Base-by-base conservation (phyloP, 2,329 filamentous ascomycete genomes). In the Westerdykella ornata region DNA sequence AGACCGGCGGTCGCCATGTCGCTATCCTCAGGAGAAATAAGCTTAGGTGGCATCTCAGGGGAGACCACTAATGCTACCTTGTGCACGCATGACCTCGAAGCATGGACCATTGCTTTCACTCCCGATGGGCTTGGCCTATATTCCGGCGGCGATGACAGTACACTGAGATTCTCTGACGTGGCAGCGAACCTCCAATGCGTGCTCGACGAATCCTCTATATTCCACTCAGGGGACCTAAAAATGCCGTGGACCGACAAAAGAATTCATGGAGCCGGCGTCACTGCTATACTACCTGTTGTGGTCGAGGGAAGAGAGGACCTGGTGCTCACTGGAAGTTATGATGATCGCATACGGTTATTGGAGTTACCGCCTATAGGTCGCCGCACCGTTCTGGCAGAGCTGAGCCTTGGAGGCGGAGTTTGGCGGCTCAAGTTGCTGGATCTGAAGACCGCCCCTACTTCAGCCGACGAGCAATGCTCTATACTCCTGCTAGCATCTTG, bases 261-360 rank as follows among this genome's bases (percentile, higher is more conserved):
- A 46, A 73, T 76, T 13, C 88, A 95, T 56, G 72, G 73, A n/a
- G 88, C 88, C 1, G 90, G 92, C 9, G 85, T 97, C 1, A 95
- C 89, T 0, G 80, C 87, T 2, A 92, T 97, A 40, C 66, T 96
- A 2, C 86, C 88, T 0, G 68, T 94, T 2, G 69, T 74, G 7
- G 68, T 69, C 3, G 44, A 52, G 33, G 46, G 43, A 17, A 71
- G 72, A 1, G 44, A 47, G 7, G 71, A 73, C 3, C 57, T 92
- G 4, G 65, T 94, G 2, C 57, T 95, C 2, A 96, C 89, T 0
- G 92, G 92, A 3, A 94, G 87, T 59, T 98, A 97, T 58, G 92
- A 97, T 55, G 89, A 97, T 54, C 72, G 75, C 46, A 71, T 97
- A 14, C 78, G 90, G 11, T 71, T 95, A 1, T 75, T 85, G 37